Evolutionary conservation across 208 protist genomes (phyloP), one percentile per base, ranked within the genome.

Genomic region (Leptomonas pyrrhocoris): DNA sequence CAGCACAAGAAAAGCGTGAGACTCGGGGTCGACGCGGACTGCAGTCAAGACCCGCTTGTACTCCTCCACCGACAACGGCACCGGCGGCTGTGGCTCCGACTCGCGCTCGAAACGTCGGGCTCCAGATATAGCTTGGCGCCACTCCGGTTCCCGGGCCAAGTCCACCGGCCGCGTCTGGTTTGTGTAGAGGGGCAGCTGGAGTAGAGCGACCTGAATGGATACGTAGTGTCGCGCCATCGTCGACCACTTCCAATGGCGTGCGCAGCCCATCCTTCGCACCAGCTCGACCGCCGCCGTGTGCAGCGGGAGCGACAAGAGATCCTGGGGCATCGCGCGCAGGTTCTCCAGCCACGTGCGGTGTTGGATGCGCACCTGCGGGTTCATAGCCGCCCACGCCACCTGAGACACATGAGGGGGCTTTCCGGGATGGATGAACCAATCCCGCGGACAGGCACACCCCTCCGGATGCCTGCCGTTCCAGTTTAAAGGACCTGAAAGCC

Each of bases 361-460:
- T 25, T 31, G 50, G 11, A 34, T 8, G 11, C 19, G 1, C 9
- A 31, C 23, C 50, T 55, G 21, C 23, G 50, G 50, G 6, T 19
- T 15, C 23, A 31, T 31, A 7, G 50, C 18, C 21, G 50, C 31
- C 50, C 55, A 45, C 31, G 55, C 55, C 23, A 61, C 0, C 55
- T 40, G 31, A 25, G 55, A 45, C 30, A 61, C 55, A 15, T 45
- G 55, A 8, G 55, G 55, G 31, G 55, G 55, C 31, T 45, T 61
- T 8, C 31, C 55, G 8, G 25, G 55, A 8, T 61, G 31, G 55
- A 61, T 61, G 21, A 61, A 61, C 55, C 55, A 61, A n/a, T 61
- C 55, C 55, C 55, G 31, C 13, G 55, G 55, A 21, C 55, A 61
- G 55, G 31, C 27, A 21, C 27, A 21, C 50, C 50, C 50, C 50